phyloP scores from a whole-genome alignment of 2,329 filamentous ascomycete species.

The Trichoderma sp. region DNA sequence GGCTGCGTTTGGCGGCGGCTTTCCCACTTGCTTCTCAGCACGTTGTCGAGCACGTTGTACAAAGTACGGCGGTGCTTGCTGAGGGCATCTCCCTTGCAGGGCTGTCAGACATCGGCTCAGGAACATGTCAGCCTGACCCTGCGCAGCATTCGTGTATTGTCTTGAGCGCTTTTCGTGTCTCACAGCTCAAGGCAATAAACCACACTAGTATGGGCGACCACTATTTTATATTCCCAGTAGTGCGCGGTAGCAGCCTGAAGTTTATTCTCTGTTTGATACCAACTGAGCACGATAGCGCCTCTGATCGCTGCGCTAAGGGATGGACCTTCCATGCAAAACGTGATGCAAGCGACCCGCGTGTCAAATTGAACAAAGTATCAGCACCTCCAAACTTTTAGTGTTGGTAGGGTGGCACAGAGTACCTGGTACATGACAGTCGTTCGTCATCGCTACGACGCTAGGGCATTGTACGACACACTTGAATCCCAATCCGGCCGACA shows the following conservation, averaged over 20 bases:
- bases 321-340: not conserved
- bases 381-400: not conserved
- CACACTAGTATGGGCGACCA: not conserved
- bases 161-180: not conserved
- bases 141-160: not conserved
- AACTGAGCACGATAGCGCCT: not conserved
- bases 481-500: not conserved
- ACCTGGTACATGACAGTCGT: not conserved
- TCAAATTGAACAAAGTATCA: not conserved
- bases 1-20: not conserved
- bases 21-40: not conserved
- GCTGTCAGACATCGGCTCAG: not conserved
- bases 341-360: not conserved
- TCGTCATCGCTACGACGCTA: not conserved
- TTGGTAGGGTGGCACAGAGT: not conserved
- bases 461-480: conserved; percentile 7
- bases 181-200: not conserved
- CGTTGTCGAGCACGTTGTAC: not conserved
- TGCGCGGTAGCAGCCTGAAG: not conserved
- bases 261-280: not conserved
- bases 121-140: conserved; percentile 3
- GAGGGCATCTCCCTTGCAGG: conserved; percentile 10
- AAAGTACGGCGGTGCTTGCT: not conserved
- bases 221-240: not conserved
- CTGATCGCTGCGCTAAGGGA: not conserved